Evolutionary conservation across 2,329 filamentous ascomycete species (phyloP), one percentile per base, ranked within the genome.

Genomic region (Plenodomus tracheiphilus): DNA sequence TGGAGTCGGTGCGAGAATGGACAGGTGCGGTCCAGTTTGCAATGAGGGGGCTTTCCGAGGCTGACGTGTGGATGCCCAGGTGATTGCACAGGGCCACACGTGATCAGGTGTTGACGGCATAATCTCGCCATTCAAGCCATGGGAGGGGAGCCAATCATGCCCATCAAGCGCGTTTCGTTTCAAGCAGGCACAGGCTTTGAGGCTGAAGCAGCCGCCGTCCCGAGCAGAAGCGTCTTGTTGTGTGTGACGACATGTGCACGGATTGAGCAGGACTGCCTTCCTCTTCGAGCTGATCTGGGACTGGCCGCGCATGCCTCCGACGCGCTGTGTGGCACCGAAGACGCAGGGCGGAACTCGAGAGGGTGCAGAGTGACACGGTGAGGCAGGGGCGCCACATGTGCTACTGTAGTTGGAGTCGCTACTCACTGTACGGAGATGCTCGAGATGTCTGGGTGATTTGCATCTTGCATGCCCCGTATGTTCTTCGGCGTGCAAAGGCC

Each of bases 311-410:
- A 46, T 39, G 53, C 54, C 48, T 65, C 59, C 57, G 59, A 67
- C 62, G 51, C 48, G 56, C 53, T 61, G 53, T 56, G 63, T 56
- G 59, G 56, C 65, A 62, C 59, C n/a, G n/a, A 52, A 40, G 47
- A 47, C 45, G 39, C 44, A 51, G 40, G 34, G 42, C 38, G 43
- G 42, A 39, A 39, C 16, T 37, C 41, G 25, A 43, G 42, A 48
- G 46, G 40, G n/a, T n/a, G n/a, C n/a, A n/a, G n/a, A 8, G 28
- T 32, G 15, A 32, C 28, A 32, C 28, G 28, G 13, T 32, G 6
- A 25, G 28, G 28, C 44, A 25, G 28, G 28, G 46, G 47, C 62
- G 47, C 56, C 59, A 61, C 60, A 52, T 43, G 62, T 65, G 43
- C 56, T 32, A 60, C 45, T 36, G 32, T 30, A 25, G 39, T 16